Conservation (phyloP, 2,329 filamentous ascomycete species). For the Fusarium siculi region DNA sequence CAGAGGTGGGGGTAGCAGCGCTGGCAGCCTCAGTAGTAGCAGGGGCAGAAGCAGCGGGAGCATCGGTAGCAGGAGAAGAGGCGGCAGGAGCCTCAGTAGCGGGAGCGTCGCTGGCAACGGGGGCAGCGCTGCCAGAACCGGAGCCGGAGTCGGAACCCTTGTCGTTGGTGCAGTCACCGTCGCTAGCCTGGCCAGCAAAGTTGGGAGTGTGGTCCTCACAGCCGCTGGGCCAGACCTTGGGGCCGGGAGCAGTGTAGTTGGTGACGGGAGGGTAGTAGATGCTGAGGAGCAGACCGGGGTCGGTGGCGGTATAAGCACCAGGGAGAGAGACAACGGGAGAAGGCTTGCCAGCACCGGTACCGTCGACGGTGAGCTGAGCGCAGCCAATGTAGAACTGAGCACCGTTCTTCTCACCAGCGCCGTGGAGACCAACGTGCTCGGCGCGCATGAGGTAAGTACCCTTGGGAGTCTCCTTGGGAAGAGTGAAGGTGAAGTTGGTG, state of each 20-base stretch:
- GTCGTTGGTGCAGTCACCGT: conserved; percentile 51
- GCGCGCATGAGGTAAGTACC: conserved; percentile 51
- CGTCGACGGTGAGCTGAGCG: conserved; percentile 49
- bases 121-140: conserved; percentile 17
- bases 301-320: conserved; percentile 47
- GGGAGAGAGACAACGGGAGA: conserved; percentile 47
- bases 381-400: conserved; percentile 54
- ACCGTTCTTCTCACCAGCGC: conserved; percentile 45
- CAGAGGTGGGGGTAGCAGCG: conserved; percentile 3
- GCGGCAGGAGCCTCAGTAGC: conserved; percentile 4
- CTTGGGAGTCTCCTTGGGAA: conserved; percentile 44
- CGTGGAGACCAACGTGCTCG: conserved; percentile 52
- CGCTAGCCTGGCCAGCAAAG: conserved; percentile 46
- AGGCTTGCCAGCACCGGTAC: conserved; percentile 45
- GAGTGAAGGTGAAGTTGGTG: conserved; percentile 50
- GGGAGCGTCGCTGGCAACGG: conserved; percentile 20
- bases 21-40: conserved; percentile 20
- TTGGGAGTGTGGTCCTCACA: conserved; percentile 54
- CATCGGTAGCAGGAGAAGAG: background rate
- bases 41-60: conserved; percentile 28
- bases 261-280: conserved; percentile 50
- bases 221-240: conserved; percentile 48
- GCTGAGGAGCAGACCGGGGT: conserved; percentile 49
- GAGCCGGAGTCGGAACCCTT: conserved; percentile 22
- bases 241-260: conserved; percentile 49